Conservation (phyloP, 1,139 yeast genomes). For the Geotrichum siamense region DNA sequence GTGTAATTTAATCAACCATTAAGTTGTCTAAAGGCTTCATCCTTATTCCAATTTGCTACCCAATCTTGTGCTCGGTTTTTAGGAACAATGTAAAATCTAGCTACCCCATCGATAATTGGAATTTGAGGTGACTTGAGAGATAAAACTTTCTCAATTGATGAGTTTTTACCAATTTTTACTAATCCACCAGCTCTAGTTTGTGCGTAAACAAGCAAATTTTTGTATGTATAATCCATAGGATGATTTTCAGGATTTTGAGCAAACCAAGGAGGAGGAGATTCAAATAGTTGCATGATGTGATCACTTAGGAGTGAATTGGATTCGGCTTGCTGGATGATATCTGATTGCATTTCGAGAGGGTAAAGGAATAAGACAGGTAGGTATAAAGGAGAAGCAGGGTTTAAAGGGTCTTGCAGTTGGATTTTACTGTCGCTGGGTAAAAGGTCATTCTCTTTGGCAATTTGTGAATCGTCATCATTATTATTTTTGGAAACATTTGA, state of each 20-base stretch:
- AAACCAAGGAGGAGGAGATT: slow-evolving; percentile 69
- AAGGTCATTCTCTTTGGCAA: slow-evolving; percentile 16
- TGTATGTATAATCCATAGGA: slow-evolving; percentile 44
- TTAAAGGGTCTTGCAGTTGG: slow-evolving; percentile 60
- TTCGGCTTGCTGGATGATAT: slow-evolving; percentile 61
- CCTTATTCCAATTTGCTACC: slow-evolving; percentile 18
- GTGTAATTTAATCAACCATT: slow-evolving; percentile 6
- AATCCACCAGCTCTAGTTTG: slow-evolving; percentile 82
- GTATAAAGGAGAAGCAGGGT: slow-evolving; percentile 69
- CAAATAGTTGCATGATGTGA: slow-evolving; percentile 40
- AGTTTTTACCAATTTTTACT: slow-evolving; percentile 76
- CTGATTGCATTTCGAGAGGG: slow-evolving; percentile 81
- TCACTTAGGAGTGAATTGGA: slow-evolving; percentile 49
- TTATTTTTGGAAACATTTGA: slow-evolving; percentile 17
- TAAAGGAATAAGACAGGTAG: slow-evolving; percentile 77
- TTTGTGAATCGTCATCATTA: slow-evolving; percentile 12
- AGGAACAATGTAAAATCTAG: slow-evolving; percentile 75
- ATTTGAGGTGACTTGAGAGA: slow-evolving; percentile 56
- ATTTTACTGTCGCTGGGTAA: slow-evolving; percentile 33
- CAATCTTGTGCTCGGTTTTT: slow-evolving; percentile 45
- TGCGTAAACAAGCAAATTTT: slow-evolving; percentile 64
- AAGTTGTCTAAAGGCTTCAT: slow-evolving; percentile 13
- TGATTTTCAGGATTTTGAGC: slow-evolving; percentile 34
- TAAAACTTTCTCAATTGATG: slow-evolving; percentile 56
- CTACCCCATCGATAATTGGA: slow-evolving; percentile 71